phyloP scores from a whole-genome alignment of 441 rosid genomes.

The Omphalea diandra region DNA sequence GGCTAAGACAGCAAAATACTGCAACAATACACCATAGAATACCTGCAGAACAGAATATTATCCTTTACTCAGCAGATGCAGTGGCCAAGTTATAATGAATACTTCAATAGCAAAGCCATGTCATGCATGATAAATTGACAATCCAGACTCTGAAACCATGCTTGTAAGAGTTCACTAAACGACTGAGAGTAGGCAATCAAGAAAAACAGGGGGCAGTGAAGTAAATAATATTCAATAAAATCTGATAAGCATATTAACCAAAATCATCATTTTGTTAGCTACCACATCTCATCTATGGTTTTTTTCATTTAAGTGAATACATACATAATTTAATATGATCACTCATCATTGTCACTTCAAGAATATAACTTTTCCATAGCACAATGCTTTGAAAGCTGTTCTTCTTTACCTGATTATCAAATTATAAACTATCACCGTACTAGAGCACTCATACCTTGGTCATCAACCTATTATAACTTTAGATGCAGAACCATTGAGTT shows the following conservation, averaged over 20 bases:
- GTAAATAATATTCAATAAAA: background rate
- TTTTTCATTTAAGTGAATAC: background rate
- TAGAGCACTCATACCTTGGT: background rate
- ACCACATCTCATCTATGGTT: background rate
- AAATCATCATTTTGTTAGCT: background rate
- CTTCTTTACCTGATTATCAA: background rate
- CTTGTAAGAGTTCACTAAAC: background rate
- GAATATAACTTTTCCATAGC: too few relatives aligned
- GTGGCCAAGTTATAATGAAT: background rate
- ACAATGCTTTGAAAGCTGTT: background rate
- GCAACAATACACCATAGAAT: conserved; percentile 83
- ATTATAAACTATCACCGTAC: background rate
- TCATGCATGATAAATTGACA: background rate
- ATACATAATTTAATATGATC: background rate
- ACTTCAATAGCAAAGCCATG: background rate
- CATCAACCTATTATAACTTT: background rate
- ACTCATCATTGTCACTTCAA: background rate
- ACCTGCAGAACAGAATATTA: conserved; percentile 45
- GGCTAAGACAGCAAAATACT: conserved; percentile 82
- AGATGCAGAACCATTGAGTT: background rate
- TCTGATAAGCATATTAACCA: background rate
- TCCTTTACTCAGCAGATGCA: background rate
- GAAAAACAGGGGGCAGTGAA: background rate
- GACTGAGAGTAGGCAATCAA: background rate
- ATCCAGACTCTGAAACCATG: background rate